A percentile compares a stretch with the other conserved stretches of the same genome.
Conservation (phyloP, 2,329 filamentous ascomycete genomes). For the Neofusicoccum ribis region DNA sequence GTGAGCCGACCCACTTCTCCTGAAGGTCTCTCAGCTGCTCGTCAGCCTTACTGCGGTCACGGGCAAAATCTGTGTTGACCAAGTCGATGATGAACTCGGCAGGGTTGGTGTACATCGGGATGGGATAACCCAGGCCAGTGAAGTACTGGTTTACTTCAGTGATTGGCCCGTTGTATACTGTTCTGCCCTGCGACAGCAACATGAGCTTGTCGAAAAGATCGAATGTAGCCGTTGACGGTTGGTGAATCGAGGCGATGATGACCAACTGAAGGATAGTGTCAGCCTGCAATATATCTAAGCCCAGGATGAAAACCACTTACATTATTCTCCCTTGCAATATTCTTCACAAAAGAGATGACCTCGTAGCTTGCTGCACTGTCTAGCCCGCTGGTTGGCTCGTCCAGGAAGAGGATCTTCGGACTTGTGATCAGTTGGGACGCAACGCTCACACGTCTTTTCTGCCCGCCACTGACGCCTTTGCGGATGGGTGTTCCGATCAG, state of each 20-base stretch:
- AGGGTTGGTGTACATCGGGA: slow-evolving; percentile 73
- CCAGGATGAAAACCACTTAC: slow-evolving; percentile 41
- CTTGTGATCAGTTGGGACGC: slow-evolving; percentile 79
- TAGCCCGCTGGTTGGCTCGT: slow-evolving; percentile 81
- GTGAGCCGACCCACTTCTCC: slow-evolving; percentile 56
- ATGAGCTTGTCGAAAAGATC: slow-evolving; percentile 78
- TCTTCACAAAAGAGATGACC: slow-evolving; percentile 71
- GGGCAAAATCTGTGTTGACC: slow-evolving; percentile 71
- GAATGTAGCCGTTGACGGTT: slow-evolving; percentile 78
- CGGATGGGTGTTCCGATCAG: slow-evolving; percentile 79
- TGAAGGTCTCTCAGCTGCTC: slow-evolving; percentile 56
- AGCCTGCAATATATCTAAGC: not conserved
- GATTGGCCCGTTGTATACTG: slow-evolving; percentile 72
- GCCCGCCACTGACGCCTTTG: slow-evolving; percentile 81
- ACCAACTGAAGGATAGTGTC: slow-evolving; percentile 56
- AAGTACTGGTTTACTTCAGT: slow-evolving; percentile 64
- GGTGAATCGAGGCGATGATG: slow-evolving; percentile 80
- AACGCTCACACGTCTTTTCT: slow-evolving; percentile 78
- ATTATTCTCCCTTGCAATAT: slow-evolving; percentile 66
- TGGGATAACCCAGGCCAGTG: slow-evolving; percentile 56
- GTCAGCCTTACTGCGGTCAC: slow-evolving; percentile 40
- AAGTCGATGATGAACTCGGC: slow-evolving; percentile 79
- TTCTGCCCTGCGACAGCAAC: slow-evolving; percentile 68
- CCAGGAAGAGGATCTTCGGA: slow-evolving; percentile 78
- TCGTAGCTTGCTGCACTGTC: slow-evolving; percentile 77